Percentiles rank a stretch among this genome's conserved stretches.
Evolutionary conservation across 331 rosid species (phyloP).

Genomic region (Telfairia occidentalis): DNA sequence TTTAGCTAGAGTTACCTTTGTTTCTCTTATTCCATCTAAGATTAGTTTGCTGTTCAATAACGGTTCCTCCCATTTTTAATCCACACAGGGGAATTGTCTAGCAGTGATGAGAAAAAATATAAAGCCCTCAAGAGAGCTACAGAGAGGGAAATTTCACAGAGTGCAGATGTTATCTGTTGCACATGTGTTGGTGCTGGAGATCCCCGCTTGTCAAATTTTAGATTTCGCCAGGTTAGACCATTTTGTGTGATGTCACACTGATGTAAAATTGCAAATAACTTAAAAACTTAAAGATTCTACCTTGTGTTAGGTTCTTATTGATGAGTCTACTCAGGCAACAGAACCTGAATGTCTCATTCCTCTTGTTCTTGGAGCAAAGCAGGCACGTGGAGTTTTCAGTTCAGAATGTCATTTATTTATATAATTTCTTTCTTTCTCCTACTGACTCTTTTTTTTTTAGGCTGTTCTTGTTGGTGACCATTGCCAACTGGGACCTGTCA

Average conservation of each 20-base stretch:
- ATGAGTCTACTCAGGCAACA: conserved; percentile 96
- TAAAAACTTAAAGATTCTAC: conserved; percentile 19
- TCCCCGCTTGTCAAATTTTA: conserved; percentile 89
- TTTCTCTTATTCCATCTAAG: neutral
- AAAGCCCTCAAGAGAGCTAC: conserved; percentile 97
- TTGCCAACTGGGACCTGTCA: conserved; percentile 99
- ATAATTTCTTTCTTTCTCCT: neutral
- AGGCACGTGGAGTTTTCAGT: conserved; percentile 37
- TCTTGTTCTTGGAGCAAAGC: conserved; percentile 97
- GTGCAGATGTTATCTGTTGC: conserved; percentile 99
- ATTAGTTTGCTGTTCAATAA: neutral
- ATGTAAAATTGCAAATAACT: neutral
- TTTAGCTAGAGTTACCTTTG: neutral
- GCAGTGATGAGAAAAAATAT: conserved; percentile 95
- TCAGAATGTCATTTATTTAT: neutral
- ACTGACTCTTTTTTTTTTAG: conserved; percentile 33
- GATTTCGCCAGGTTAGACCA: conserved; percentile 90
- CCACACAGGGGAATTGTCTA: conserved; percentile 77
- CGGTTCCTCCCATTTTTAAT: neutral
- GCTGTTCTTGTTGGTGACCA: conserved; percentile 98
- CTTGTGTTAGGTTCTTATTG: conserved; percentile 73
- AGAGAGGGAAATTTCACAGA: conserved; percentile 98
- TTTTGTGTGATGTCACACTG: neutral
- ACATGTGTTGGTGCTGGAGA: conserved; percentile 99
- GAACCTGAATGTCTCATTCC: conserved; percentile 99